Evolutionary conservation across 805 yeast genomes (phyloP), one percentile per base, ranked within the genome.

Genomic region (Dipodascopsis uninucleata): DNA sequence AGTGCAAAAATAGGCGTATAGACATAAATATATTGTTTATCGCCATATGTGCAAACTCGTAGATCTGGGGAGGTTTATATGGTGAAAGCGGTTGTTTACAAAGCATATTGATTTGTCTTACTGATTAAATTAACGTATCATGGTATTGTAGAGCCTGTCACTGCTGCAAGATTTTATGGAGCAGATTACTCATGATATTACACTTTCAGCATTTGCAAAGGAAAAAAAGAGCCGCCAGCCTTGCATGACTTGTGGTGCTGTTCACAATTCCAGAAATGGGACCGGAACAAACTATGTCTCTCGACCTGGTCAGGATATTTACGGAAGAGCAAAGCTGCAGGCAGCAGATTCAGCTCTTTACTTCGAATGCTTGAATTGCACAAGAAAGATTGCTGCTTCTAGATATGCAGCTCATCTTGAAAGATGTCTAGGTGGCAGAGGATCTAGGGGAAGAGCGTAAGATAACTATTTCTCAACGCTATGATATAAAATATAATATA

Each of bases 351-450:
- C 52, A 26, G 24, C 31, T 5, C 34, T 46, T 7, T 87, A 88
- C 63, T 85, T 87, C 57, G 76, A 71, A 44, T 90, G 98, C 66
- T 72, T 74, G 3, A 82, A 84, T 55, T 90, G 98, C 64, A 80
- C 78, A 16, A 71, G 98, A 45, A 86, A 82, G 58, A 82, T 90
- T 5, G 90, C 96, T 0, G 96, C 95, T 1, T 82, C 85, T 29
- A 70, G 98, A 47, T 89, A 86, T 71, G 97, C 97, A 1, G 88
- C 85, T 32, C 98, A 90, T 65, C 73, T 90, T 24, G 94, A 88
- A 61, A 79, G 95, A 57, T 90, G 98, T 61, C 65, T 88, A 20
- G 85, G 86, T 34, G 84, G 96, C 9, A 74, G 85, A 46, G 48
- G 41, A 8, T 36, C 52, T 4, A 16, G 56, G 25, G 37, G 39